These are phyloP conservation scores for Globisporangium rhizosaccharum DNA, from an alignment of 352 stramenopile genomes.

Conservation along the genomic window DNA sequence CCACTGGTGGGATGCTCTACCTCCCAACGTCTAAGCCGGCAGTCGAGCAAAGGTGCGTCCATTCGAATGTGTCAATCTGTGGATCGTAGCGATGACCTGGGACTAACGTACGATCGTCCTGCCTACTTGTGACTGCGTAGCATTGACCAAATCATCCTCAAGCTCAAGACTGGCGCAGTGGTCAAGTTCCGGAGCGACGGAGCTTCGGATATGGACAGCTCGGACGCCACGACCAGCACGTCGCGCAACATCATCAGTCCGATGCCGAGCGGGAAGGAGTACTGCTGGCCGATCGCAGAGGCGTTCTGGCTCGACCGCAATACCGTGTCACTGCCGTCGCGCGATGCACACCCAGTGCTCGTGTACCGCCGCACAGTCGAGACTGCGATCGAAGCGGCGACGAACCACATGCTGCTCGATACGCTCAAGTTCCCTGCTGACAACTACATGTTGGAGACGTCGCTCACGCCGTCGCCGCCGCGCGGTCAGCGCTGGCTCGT, in stretches of 20 bases:
- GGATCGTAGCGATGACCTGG: background rate
- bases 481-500: conserved; percentile 79
- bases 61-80: background rate
- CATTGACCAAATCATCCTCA: conserved; percentile 80
- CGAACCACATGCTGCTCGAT: conserved; percentile 84
- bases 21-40: conserved; percentile 74
- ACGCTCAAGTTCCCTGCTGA: conserved; percentile 86
- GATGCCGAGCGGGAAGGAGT: conserved; percentile 74
- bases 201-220: conserved; percentile 24
- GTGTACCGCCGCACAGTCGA: conserved; percentile 69
- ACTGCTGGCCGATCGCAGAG: conserved; percentile 77
- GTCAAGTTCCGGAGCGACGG: conserved; percentile 78
- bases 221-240: conserved; percentile 24
- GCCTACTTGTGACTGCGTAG: conserved; percentile 17
- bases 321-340: conserved; percentile 58
- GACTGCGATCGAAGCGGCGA: conserved; percentile 72
- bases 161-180: conserved; percentile 76
- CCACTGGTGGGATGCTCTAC: conserved; percentile 78
- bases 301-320: conserved; percentile 84
- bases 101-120: background rate
- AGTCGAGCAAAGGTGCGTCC: conserved; percentile 42
- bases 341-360: conserved; percentile 74
- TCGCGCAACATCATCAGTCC: conserved; percentile 69
- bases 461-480: conserved; percentile 50
- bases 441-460: conserved; percentile 61